phyloP scores from a whole-genome alignment of 495 filamentous ascomycete genomes.

The Penicillium egyptiacum region DNA sequence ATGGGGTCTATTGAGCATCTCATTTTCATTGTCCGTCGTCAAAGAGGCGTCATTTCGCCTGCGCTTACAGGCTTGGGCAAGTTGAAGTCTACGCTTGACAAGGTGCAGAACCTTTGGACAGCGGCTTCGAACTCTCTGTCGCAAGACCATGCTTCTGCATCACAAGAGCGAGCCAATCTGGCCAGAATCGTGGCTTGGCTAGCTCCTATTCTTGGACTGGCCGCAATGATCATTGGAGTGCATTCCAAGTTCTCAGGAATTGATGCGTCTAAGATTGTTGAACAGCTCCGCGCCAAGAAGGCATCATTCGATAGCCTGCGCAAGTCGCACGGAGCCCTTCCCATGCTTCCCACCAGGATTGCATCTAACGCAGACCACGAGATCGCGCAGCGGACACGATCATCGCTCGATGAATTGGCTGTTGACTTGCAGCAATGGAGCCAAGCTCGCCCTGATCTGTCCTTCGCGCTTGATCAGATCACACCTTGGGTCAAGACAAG shows the following conservation, averaged over 20 bases:
- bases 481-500: constrained; percentile 42
- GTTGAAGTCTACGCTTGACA: constrained; percentile 38
- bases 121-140: constrained; percentile 32
- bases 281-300: constrained; percentile 50
- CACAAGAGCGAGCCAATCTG: constrained; percentile 22
- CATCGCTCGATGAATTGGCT: constrained; percentile 45
- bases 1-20: constrained; percentile 81
- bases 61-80: constrained; percentile 38
- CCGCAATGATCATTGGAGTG: constrained; percentile 49
- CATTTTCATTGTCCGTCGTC: constrained; percentile 63
- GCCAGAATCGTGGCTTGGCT: constrained; percentile 48
- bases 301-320: constrained; percentile 43
- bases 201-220: constrained; percentile 48
- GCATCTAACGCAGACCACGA: constrained; percentile 44
- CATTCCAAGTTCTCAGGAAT: constrained; percentile 60
- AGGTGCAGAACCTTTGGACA: constrained; percentile 46
- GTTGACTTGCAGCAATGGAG: constrained; percentile 43
- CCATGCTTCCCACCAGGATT: constrained; percentile 55
- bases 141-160: constrained; percentile 23
- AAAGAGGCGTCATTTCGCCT: constrained; percentile 57
- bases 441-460: constrained; percentile 55
- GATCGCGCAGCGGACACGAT: constrained; percentile 45
- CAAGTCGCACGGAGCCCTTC: constrained; percentile 46
- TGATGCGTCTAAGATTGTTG: constrained; percentile 41
- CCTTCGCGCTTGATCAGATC: constrained; percentile 63